These are phyloP conservation scores for Talaromyces sp. DNA, from an alignment of 2,329 filamentous ascomycete genomes.

Conservation along the genomic window DNA sequence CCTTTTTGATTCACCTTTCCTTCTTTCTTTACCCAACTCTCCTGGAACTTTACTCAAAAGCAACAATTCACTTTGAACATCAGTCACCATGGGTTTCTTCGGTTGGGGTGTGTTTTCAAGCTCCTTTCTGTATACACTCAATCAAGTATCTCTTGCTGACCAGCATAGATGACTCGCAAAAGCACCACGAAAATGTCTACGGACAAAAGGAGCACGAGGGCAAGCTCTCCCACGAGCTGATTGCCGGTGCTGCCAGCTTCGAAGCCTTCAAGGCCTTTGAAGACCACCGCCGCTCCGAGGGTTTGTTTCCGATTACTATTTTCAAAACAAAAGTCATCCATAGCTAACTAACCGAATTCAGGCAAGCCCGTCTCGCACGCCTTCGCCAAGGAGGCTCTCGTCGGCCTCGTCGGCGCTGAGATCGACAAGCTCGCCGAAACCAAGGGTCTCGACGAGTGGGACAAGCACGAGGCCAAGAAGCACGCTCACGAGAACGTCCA, in stretches of 20 bases:
- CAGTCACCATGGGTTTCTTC: conserved; percentile 13
- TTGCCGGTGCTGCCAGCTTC: conserved; percentile 73
- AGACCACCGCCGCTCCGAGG: conserved; percentile 66
- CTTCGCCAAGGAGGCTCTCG: conserved; percentile 74
- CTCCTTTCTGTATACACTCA: background rate
- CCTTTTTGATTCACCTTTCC: background rate
- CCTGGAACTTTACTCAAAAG: background rate
- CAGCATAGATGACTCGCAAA: conserved; percentile 46
- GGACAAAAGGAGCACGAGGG: conserved; percentile 51
- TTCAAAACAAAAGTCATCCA: background rate
- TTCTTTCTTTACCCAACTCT: background rate
- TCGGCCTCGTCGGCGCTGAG: conserved; percentile 67
- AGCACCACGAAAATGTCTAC: conserved; percentile 54
- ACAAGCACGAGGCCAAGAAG: conserved; percentile 55
- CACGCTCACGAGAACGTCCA: conserved; percentile 57
- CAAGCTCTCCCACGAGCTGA: conserved; percentile 66
- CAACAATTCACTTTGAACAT: background rate
- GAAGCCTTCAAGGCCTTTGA: conserved; percentile 77
- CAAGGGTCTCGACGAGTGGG: conserved; percentile 59
- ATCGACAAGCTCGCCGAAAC: conserved; percentile 72
- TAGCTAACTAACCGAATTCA: conserved; percentile 23
- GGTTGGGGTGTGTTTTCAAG: conserved; percentile 7
- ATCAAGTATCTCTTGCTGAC: background rate
- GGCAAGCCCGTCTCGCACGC: conserved; percentile 67
- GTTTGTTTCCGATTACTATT: conserved; percentile 34